Evolutionary conservation across 306 rosid species (phyloP).

Genomic region (Quercus ilex): DNA sequence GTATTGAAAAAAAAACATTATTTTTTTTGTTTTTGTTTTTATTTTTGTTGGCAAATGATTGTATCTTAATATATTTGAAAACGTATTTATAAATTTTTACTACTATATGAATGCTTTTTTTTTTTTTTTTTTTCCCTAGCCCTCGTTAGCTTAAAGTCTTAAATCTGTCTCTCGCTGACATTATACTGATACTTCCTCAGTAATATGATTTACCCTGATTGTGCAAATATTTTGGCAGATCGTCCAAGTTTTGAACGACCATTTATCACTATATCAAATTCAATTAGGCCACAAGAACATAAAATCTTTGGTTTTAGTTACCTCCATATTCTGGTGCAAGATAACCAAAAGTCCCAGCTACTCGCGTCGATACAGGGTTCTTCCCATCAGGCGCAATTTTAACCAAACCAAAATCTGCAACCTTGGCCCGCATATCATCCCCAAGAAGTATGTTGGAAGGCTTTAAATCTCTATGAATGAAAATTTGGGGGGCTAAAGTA

Average conservation of each 20-base stretch:
- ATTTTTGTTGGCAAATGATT: too few species aligned
- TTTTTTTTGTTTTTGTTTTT: too few species aligned
- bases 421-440: conserved; percentile 87
- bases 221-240: too few species aligned
- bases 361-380: conserved; percentile 63
- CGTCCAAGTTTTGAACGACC: too few species aligned
- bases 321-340: conserved; percentile 93
- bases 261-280: too few species aligned
- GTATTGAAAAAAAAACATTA: too few species aligned
- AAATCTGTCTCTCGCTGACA: fast-evolving
- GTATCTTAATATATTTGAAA: too few species aligned
- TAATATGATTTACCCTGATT: too few species aligned
- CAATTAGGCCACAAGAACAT: background rate
- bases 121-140: fast-evolving
- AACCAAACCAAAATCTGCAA: conserved; percentile 86
- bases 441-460: conserved; percentile 89
- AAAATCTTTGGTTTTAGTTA: conserved; percentile 29
- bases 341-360: conserved; percentile 92
- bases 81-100: too few species aligned
- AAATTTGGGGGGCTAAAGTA: conserved; percentile 83
- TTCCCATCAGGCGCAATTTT: conserved; percentile 73
- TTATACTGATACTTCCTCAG: too few species aligned
- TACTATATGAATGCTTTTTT: too few species aligned
- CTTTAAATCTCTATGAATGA: conserved; percentile 83
- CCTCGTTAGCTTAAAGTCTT: too few species aligned